Evolutionary conservation across 2,329 filamentous ascomycete species (phyloP), one percentile per base, ranked within the genome.

Genomic region (Cylindrodendrum hubeiense): DNA sequence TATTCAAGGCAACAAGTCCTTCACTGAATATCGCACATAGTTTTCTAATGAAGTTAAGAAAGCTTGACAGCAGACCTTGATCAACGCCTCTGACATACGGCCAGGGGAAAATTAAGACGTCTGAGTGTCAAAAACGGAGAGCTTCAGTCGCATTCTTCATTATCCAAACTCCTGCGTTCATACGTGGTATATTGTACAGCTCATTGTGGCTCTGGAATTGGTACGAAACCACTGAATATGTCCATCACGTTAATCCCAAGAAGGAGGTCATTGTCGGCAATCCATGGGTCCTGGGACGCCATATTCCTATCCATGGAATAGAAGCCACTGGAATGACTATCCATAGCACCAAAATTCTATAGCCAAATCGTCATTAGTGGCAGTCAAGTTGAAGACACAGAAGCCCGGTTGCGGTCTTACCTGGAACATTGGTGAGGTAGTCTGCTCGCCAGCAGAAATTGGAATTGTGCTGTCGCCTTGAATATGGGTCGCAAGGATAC

Each of bases 241-340:
- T 73, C 69, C 70, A 73, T 72, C 13, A 73, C 67, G 49, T 73
- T 65, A 28, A 73, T 68, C 0, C 71, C 71, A 15, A 68, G 63
- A 6, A 73, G 37, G 1, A 66, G 59, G 8, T 73, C 68, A 10
- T 59, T 69, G 5, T 66, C 68, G 0, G 44, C 26, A 13, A 67
- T 66, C 71, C 70, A 73, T 0, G 68, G 44, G 1, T 64, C 69
- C 13, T 72, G 68, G 5, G 52, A 15, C 0, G 62, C 62, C 2
- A 57, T 39, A 21, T 69, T 68, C 2, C 61, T 26, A 21, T 67
- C 63, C 5, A 61, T 58, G 21, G 52, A 21, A 0, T 66, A 46
- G 0, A 66, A 49, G 0, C 51, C 33, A 24, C 49, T 54, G 9
- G 41, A 43, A 1, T 63, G 33, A 5, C 49, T 52, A 9, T 63